Percentiles rank a stretch among this genome's conserved stretches.
These are phyloP conservation scores for Fusarium pilosicola DNA, from an alignment of 2,329 filamentous ascomycete genomes.

Conservation along the genomic window DNA sequence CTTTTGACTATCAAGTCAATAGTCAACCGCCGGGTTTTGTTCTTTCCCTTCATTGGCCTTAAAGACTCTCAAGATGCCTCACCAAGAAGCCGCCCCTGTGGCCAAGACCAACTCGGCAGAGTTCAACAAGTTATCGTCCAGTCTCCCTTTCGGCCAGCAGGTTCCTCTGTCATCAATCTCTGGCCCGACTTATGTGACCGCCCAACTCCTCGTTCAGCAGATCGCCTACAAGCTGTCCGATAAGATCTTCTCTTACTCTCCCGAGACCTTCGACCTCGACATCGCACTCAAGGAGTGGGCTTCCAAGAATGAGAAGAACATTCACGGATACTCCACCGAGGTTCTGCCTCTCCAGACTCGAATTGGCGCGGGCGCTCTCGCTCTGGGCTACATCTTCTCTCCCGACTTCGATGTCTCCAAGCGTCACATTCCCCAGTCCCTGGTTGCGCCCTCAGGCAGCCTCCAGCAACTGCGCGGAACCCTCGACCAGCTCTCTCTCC, in stretches of 20 bases:
- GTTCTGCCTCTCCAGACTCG: constrained; percentile 87
- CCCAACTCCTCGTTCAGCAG: constrained; percentile 94
- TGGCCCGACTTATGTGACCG: constrained; percentile 91
- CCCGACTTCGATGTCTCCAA: constrained; percentile 94
- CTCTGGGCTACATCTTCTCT: constrained; percentile 97
- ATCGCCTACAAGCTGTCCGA: constrained; percentile 94
- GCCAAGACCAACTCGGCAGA: constrained; percentile 39
- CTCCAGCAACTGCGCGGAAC: constrained; percentile 82
- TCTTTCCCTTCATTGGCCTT: constrained; percentile 4
- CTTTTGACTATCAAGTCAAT: constrained; percentile 17
- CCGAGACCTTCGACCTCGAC: constrained; percentile 92
- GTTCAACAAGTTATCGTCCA: constrained; percentile 60
- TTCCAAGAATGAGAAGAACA: constrained; percentile 75
- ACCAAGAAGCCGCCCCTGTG: constrained; percentile 50
- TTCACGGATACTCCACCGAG: constrained; percentile 80
- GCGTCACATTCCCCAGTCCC: constrained; percentile 89
- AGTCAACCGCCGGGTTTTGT: constrained; percentile 10
- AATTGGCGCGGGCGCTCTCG: constrained; percentile 87
- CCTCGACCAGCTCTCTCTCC: constrained; percentile 88
- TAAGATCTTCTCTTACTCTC: constrained; percentile 97
- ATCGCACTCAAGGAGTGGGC: constrained; percentile 83
- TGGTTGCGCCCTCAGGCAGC: constrained; percentile 86
- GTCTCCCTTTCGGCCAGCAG: constrained; percentile 66
- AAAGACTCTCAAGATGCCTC: constrained; percentile 41
- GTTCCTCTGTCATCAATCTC: constrained; percentile 71